Conservation (phyloP, 2,329 filamentous ascomycete genomes). For the Mycosphaerelloides madeirae region DNA sequence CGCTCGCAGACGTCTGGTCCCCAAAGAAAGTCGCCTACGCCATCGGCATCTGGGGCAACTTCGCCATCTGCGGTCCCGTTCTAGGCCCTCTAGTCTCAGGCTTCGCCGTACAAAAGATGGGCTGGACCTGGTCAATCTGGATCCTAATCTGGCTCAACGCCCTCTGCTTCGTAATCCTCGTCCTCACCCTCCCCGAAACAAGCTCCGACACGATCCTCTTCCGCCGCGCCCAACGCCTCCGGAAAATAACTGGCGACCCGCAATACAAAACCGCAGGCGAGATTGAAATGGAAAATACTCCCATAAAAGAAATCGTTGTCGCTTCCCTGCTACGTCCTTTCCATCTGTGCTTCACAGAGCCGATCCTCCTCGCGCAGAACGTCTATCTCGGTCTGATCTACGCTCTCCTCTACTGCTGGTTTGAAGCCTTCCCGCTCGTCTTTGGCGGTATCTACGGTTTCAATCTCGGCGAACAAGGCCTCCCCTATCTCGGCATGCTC, state of each 20-base stretch:
- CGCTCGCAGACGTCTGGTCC: constrained; percentile 39
- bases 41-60: constrained; percentile 35
- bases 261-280: constrained; percentile 36
- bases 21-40: constrained; percentile 34
- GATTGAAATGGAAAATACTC: constrained; percentile 31
- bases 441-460: constrained; percentile 58
- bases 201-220: constrained; percentile 36
- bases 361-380: constrained; percentile 36
- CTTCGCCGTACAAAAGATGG: constrained; percentile 29
- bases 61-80: constrained; percentile 34
- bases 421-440: constrained; percentile 45
- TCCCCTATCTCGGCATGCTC: constrained; percentile 44
- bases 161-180: constrained; percentile 31
- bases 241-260: constrained; percentile 42
- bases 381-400: constrained; percentile 41
- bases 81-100: constrained; percentile 38
- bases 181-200: constrained; percentile 36
- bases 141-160: constrained; percentile 36
- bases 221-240: constrained; percentile 36
- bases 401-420: constrained; percentile 40
- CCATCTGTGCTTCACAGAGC: constrained; percentile 35
- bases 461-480: constrained; percentile 36
- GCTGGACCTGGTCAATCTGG: constrained; percentile 27
- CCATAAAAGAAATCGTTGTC: constrained; percentile 32
- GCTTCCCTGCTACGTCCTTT: constrained; percentile 40